Evolutionary conservation across 148 eudicot genomes (phyloP).

Genomic region (Amaranthus cruentus): DNA sequence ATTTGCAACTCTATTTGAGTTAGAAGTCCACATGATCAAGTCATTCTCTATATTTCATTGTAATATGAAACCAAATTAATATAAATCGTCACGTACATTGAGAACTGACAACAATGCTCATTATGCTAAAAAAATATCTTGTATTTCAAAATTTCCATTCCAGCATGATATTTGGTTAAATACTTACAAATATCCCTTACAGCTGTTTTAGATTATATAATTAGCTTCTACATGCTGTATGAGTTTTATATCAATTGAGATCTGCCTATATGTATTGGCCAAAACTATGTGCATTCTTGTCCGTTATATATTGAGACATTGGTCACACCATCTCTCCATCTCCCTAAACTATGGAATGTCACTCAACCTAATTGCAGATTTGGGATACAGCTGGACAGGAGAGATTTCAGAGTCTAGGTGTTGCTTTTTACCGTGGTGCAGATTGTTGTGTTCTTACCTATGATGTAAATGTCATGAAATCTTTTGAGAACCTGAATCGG

Average conservation of each 20-base stretch:
- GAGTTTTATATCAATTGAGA: too few relatives aligned
- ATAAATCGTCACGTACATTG: too few relatives aligned
- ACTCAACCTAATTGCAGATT: conserved; percentile 32
- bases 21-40: too few relatives aligned
- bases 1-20: too few relatives aligned
- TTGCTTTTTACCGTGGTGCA: conserved; percentile 62
- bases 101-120: neutral
- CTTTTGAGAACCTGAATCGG: conserved; percentile 55
- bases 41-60: too few relatives aligned
- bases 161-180: neutral
- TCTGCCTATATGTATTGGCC: too few relatives aligned
- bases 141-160: neutral
- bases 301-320: neutral
- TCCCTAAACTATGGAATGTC: conserved; percentile 6
- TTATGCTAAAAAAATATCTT: neutral
- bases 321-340: neutral
- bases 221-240: neutral
- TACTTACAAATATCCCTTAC: neutral
- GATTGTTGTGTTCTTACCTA: conserved; percentile 60
- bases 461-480: conserved; percentile 56
- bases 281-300: too few relatives aligned
- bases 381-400: conserved; percentile 74
- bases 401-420: conserved; percentile 63
- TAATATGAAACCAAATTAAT: too few relatives aligned
- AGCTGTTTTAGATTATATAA: neutral